These are phyloP conservation scores for Achaetomium macrosporum DNA, from an alignment of 2,329 filamentous ascomycete species.

Conservation along the genomic window DNA sequence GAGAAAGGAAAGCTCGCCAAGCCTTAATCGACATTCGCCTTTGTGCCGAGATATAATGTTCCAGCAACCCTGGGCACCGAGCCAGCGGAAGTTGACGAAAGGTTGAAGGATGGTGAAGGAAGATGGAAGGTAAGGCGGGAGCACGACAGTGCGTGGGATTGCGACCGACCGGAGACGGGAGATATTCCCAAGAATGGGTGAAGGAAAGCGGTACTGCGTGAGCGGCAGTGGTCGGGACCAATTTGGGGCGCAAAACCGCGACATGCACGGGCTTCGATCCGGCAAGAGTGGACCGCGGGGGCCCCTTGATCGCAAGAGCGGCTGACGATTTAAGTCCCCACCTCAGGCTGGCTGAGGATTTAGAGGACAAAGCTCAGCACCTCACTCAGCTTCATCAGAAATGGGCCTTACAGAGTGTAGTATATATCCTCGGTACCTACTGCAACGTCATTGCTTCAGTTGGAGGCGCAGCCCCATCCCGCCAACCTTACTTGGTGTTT, in stretches of 20 bases:
- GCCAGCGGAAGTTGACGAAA: neutral
- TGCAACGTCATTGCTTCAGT: no score
- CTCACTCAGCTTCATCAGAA: no score
- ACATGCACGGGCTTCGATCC: slow-evolving; percentile 12
- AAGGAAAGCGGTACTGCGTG: slow-evolving; percentile 17
- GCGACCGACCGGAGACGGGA: slow-evolving; percentile 21
- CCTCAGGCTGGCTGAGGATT: neutral
- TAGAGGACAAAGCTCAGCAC: no score
- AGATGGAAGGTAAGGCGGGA: slow-evolving; percentile 18
- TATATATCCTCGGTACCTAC: no score
- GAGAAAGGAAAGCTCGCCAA: neutral
- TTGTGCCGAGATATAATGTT: neutral
- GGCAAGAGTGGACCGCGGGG: slow-evolving; percentile 15
- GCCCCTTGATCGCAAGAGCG: no score
- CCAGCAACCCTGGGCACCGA: no score
- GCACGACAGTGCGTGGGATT: slow-evolving; percentile 18
- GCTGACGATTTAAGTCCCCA: neutral
- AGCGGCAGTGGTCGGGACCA: slow-evolving; percentile 20
- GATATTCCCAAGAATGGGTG: slow-evolving; percentile 10
- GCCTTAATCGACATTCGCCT: slow-evolving; percentile 1
- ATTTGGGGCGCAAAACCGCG: slow-evolving; percentile 21
- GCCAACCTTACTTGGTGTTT: no score
- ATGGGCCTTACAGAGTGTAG: no score
- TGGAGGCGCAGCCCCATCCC: no score
- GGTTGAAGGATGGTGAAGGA: slow-evolving; percentile 8